Evolutionary conservation across 768 basidiomycete genomes (phyloP), one percentile per base, ranked within the genome.

Genomic region (Gautieria morchelliformis): DNA sequence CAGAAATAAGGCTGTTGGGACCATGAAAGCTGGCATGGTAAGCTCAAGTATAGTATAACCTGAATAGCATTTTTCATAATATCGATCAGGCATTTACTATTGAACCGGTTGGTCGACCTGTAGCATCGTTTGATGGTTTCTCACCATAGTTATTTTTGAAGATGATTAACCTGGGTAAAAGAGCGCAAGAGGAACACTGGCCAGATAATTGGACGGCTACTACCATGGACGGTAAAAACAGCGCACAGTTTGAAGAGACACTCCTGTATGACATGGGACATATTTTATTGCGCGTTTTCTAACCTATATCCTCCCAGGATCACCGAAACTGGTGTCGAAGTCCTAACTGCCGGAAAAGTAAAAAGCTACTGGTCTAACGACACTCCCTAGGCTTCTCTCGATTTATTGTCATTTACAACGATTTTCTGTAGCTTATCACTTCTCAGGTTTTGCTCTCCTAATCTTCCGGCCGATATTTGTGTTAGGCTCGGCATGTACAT

Each of bases 161-260:
- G 81, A 97, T 97, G 94, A 84, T 96, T 62, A 97, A 96, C 68
- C 69, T 91, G 19, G 94, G 94, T 5, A 76, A 78, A 53, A 82
- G 76, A 61, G 88, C 86, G 84, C 80, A 80, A 32, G 80, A 82
- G 55, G 75, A 84, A 20, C 90, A 93, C 67, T 93, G 93, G 93
- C 86, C 87, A 35, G 93, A 95, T 69, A 85, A 92, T 66, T 98
- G 95, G 95, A 98, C 95, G 3, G 92, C 94, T 1, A 91, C 87
- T 20, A 99, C 96, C 5, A 70, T 79, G 12, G 95, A 97, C 70
- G 95, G 93, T 24, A 88, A 87, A 68, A 76, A 80, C 56, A 93
- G 90, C 59, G 96, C 96, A 1, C 96, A 99, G 66, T 99, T 97
- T 67, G 96, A 99, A 69, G 96, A 99, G 66, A 97, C 95, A 1